These are phyloP conservation scores for Isabelozyma rhagii DNA, from an alignment of 805 yeast species.

Conservation along the genomic window DNA sequence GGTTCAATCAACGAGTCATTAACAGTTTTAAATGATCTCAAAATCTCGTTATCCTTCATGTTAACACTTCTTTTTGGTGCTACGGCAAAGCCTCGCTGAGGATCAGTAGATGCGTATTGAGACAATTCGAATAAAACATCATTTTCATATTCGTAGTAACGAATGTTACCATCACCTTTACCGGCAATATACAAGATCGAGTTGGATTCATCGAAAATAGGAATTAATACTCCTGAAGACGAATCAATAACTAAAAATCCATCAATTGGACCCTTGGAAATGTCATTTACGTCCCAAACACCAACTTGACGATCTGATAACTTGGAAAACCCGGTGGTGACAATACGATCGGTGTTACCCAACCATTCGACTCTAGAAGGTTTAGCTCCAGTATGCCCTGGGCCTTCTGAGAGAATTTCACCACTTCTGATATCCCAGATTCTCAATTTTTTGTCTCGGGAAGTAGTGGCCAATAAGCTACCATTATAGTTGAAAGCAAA, in stretches of 20 bases:
- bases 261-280: slow-evolving; percentile 81
- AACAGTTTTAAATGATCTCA: slow-evolving; percentile 81
- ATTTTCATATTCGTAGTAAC: slow-evolving; percentile 85
- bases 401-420: slow-evolving; percentile 73
- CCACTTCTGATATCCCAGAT: slow-evolving; percentile 88
- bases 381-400: slow-evolving; percentile 92
- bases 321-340: slow-evolving; percentile 92
- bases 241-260: slow-evolving; percentile 86
- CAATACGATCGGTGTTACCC: slow-evolving; percentile 79
- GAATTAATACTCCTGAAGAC: slow-evolving; percentile 91
- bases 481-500: slow-evolving; percentile 92
- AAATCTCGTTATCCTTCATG: slow-evolving; percentile 79
- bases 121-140: slow-evolving; percentile 81
- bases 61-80: slow-evolving; percentile 82
- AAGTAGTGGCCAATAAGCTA: slow-evolving; percentile 77
- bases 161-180: slow-evolving; percentile 96
- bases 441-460: slow-evolving; percentile 85
- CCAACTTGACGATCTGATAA: slow-evolving; percentile 94
- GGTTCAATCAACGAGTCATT: slow-evolving; percentile 86
- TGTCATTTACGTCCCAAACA: slow-evolving; percentile 79
- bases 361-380: slow-evolving; percentile 86
- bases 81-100: slow-evolving; percentile 94
- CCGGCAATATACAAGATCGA: slow-evolving; percentile 87
- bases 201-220: slow-evolving; percentile 80
- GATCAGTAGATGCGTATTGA: slow-evolving; percentile 85